phyloP scores from a whole-genome alignment of 768 basidiomycete species.

The Udeniomyces megalosporus region DNA sequence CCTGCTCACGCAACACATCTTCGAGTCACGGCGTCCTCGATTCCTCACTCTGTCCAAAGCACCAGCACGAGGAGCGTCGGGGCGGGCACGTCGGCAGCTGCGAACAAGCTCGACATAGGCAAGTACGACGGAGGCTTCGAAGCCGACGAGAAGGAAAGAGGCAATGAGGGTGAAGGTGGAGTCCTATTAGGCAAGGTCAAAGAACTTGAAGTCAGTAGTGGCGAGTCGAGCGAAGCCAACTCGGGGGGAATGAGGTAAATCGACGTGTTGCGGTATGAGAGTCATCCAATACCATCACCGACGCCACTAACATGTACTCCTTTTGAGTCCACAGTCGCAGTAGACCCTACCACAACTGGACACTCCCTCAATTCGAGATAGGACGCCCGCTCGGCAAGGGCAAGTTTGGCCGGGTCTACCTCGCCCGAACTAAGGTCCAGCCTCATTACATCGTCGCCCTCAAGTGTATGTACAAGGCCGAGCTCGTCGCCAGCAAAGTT shows the following conservation, averaged over 20 bases:
- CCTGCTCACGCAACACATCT: slow-evolving; percentile 28
- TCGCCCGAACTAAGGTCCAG: slow-evolving; percentile 78
- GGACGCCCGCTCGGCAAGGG: slow-evolving; percentile 95
- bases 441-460: slow-evolving; percentile 89
- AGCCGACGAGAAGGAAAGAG: slow-evolving; percentile 46
- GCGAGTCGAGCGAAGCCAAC: not conserved
- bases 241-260: not conserved
- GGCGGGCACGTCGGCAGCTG: not conserved
- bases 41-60: slow-evolving; percentile 3
- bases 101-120: slow-evolving; percentile 36
- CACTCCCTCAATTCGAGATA: slow-evolving; percentile 73
- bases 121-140: slow-evolving; percentile 95
- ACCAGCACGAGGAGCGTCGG: slow-evolving; percentile 13
- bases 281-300: not conserved
- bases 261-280: not conserved
- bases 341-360: slow-evolving; percentile 43
- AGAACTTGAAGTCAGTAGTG: not conserved
- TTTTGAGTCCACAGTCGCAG: not conserved
- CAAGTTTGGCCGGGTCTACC: slow-evolving; percentile 96
- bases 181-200: not conserved
- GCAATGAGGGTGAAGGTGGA: slow-evolving; percentile 29
- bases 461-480: slow-evolving; percentile 92
- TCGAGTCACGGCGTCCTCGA: slow-evolving; percentile 19
- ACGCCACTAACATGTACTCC: not conserved
- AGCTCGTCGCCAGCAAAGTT: slow-evolving; percentile 75